Conservation (phyloP, 1,284 basidiomycete genomes). For the Polyporus tsugae region DNA sequence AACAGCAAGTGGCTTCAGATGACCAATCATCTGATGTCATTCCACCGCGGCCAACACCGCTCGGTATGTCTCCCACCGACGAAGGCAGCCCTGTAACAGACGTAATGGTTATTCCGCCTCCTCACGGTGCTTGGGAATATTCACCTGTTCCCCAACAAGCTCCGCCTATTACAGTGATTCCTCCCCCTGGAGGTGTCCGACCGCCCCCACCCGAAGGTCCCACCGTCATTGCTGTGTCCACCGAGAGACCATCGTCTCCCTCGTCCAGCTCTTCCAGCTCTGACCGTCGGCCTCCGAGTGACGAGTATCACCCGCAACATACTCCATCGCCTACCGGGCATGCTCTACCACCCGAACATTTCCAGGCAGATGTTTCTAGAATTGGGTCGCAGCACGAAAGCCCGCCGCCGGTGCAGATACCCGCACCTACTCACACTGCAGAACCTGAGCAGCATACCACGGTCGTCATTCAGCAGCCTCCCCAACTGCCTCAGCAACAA, state of each 20-base stretch:
- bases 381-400: background rate
- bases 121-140: constrained; percentile 7
- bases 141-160: constrained; percentile 6
- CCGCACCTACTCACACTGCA: background rate
- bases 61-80: background rate
- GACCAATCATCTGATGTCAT: constrained; percentile 1
- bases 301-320: background rate
- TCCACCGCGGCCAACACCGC: constrained; percentile 5
- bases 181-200: constrained; percentile 23
- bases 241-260: background rate
- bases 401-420: constrained; percentile 3
- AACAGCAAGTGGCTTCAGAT: background rate
- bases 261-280: constrained; percentile 1
- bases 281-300: background rate
- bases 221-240: background rate
- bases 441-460: background rate
- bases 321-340: background rate
- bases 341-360: background rate
- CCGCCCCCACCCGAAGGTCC: background rate
- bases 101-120: constrained; percentile 11
- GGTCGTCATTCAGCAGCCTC: constrained; percentile 4
- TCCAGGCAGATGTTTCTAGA: background rate
- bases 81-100: constrained; percentile 2
- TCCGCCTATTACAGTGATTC: constrained; percentile 23
- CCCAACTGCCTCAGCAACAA: background rate